These are phyloP conservation scores for Paratinospora sagittata DNA, from an alignment of 164 flowering plant genomes.

Conservation along the genomic window DNA sequence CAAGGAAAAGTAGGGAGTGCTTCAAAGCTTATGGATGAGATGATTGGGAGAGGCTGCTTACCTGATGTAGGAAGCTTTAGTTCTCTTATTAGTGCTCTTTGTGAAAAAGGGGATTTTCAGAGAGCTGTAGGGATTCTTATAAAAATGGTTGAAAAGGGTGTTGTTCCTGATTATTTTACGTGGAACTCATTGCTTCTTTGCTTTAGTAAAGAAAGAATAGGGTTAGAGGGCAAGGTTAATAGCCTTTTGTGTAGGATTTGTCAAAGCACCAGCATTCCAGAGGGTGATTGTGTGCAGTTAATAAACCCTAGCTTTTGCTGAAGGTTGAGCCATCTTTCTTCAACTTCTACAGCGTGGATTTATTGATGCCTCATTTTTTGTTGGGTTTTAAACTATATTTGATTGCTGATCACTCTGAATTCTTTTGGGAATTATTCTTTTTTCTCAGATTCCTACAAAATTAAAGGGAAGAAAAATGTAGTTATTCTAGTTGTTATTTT, in stretches of 20 bases:
- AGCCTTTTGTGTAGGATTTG: background rate
- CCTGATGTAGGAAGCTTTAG: constrained; percentile 47
- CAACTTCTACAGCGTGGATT: too few relatives aligned
- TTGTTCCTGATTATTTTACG: constrained; percentile 40
- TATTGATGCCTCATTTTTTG: too few relatives aligned
- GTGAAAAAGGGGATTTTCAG: constrained; percentile 37
- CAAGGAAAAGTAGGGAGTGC: constrained; percentile 49
- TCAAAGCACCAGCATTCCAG: background rate
- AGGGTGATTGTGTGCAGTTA: background rate
- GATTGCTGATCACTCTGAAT: too few relatives aligned
- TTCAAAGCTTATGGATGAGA: constrained; percentile 52
- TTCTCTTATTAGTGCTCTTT: constrained; percentile 38
- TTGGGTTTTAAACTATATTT: too few relatives aligned
- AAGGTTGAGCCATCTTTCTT: too few relatives aligned
- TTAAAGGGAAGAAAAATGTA: too few relatives aligned
- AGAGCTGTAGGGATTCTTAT: constrained; percentile 32
- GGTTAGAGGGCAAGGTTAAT: constrained; percentile 19
- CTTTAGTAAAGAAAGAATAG: constrained; percentile 23
- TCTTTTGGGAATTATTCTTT: too few relatives aligned
- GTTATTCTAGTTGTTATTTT: too few relatives aligned
- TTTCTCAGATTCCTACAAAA: too few relatives aligned
- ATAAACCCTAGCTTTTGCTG: too few relatives aligned
- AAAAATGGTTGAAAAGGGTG: constrained; percentile 51
- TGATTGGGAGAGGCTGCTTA: constrained; percentile 44
- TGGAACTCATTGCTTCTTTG: constrained; percentile 52